Percentiles rank a stretch among this genome's conserved stretches.
Conservation (phyloP, 2,329 filamentous ascomycete genomes). For the Lomentospora prolificans region DNA sequence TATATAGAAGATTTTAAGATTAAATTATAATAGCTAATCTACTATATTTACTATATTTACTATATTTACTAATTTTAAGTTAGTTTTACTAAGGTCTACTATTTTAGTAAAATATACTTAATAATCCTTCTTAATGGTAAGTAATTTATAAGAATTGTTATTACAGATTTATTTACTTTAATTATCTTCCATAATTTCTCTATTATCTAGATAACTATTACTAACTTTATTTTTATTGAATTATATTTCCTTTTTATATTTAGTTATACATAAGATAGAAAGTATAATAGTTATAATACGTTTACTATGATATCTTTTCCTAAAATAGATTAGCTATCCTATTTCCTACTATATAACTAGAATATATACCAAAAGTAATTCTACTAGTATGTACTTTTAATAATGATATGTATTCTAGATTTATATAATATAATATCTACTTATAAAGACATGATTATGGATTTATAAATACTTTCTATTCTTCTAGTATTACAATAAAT, state of each 20-base stretch:
- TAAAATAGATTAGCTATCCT: not conserved
- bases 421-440: conserved; percentile 8
- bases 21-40: not conserved
- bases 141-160: not conserved
- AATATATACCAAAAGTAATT: not conserved
- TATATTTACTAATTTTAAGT: not conserved
- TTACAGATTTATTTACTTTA: not conserved
- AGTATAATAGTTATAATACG: not conserved
- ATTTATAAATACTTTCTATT: not conserved
- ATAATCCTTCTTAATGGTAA: not conserved
- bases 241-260: not conserved
- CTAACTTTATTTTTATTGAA: not conserved
- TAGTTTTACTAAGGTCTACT: not conserved
- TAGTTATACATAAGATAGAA: not conserved
- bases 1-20: not conserved
- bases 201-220: not conserved
- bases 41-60: no score
- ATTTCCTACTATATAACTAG: not conserved
- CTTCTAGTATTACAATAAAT: not conserved
- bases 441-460: conserved; percentile 6
- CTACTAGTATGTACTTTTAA: not conserved
- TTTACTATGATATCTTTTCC: not conserved
- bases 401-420: conserved; percentile 6
- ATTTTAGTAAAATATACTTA: not conserved
- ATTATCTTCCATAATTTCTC: not conserved